Evolutionary conservation across 2,329 filamentous ascomycete species (phyloP).

Genomic region (Curvularia sp.): DNA sequence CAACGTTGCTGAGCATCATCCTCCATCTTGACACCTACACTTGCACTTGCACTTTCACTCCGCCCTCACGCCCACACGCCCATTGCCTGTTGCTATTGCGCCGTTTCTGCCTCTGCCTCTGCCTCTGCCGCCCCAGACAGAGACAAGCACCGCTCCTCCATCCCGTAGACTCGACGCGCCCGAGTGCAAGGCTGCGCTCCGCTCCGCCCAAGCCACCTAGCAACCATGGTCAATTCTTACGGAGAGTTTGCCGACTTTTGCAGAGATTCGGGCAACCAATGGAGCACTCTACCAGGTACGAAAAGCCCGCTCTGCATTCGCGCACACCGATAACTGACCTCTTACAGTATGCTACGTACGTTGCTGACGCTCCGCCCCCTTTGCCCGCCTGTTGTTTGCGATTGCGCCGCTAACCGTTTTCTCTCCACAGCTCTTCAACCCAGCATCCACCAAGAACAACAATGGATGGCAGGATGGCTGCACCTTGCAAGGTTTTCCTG

Average conservation of each 20-base stretch:
- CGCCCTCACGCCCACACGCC: conserved; percentile 17
- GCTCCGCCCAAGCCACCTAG: conserved; percentile 21
- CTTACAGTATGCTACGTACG: conserved; percentile 59
- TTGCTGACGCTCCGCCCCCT: conserved; percentile 26
- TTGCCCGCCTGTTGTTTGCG: conserved; percentile 18
- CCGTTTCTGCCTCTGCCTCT: conserved; percentile 9
- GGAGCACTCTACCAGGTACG: conserved; percentile 53
- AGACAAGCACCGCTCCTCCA: not conserved
- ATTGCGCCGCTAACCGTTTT: conserved; percentile 38
- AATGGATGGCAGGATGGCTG: conserved; percentile 71
- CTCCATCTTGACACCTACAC: conserved; percentile 15
- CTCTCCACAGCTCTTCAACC: conserved; percentile 67
- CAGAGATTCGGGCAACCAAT: conserved; percentile 56
- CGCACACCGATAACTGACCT: conserved; percentile 33
- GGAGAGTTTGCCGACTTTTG: conserved; percentile 57
- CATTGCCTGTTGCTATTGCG: conserved; percentile 18
- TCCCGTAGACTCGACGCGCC: conserved; percentile 14
- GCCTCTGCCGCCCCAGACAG: not conserved
- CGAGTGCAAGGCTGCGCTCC: conserved; percentile 38
- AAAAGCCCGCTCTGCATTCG: not conserved
- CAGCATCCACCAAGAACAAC: conserved; percentile 65
- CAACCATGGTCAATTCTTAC: conserved; percentile 44
- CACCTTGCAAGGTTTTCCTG: conserved; percentile 74
- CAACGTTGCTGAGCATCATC: conserved; percentile 31
- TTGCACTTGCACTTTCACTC: too few species aligned